A percentile compares a stretch with the other conserved stretches of the same genome.
Conservation (phyloP, 1,284 basidiomycete genomes). For the Cutaneotrichosporon mucoides region DNA sequence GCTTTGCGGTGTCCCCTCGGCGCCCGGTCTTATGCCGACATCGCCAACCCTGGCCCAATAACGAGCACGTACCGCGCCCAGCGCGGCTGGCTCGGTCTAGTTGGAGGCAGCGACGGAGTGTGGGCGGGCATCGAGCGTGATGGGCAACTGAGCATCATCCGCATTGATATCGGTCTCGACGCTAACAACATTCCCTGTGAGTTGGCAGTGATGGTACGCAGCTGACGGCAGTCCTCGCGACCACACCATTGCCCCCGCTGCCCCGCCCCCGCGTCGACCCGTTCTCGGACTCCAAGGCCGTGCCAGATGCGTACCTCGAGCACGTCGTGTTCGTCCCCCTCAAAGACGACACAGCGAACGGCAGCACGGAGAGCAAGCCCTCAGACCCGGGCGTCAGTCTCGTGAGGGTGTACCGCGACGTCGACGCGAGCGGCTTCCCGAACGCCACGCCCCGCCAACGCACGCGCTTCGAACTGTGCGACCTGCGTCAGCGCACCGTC, state of each 20-base stretch:
- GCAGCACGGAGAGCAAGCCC: not conserved
- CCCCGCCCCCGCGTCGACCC: conserved; percentile 14
- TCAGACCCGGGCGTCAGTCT: conserved; percentile 7
- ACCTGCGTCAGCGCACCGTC: conserved; percentile 12
- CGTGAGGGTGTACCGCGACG: conserved; percentile 15
- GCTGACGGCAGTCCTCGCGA: conserved; percentile 21
- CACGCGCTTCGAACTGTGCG: conserved; percentile 18
- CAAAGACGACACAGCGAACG: conserved; percentile 4
- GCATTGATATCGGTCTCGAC: conserved; percentile 33
- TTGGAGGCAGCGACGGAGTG: conserved; percentile 29
- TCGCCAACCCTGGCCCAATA: conserved; percentile 10
- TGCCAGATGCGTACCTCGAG: conserved; percentile 11
- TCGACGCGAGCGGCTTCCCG: conserved; percentile 3
- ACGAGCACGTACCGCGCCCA: conserved; percentile 8
- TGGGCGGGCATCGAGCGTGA: conserved; percentile 35
- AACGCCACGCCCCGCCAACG: conserved; percentile 5
- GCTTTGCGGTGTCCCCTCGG: conserved; percentile 25
- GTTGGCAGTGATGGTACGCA: not conserved
- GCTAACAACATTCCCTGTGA: conserved; percentile 28
- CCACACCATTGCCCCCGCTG: conserved; percentile 31
- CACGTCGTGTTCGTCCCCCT: conserved; percentile 16
- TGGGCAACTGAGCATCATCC: conserved; percentile 25
- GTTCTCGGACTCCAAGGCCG: not conserved
- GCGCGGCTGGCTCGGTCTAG: conserved; percentile 37
- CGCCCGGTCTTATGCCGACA: conserved; percentile 13